These are phyloP conservation scores for Coleophoma eucalyptorum DNA, from an alignment of 2,329 filamentous ascomycete species.

Conservation along the genomic window DNA sequence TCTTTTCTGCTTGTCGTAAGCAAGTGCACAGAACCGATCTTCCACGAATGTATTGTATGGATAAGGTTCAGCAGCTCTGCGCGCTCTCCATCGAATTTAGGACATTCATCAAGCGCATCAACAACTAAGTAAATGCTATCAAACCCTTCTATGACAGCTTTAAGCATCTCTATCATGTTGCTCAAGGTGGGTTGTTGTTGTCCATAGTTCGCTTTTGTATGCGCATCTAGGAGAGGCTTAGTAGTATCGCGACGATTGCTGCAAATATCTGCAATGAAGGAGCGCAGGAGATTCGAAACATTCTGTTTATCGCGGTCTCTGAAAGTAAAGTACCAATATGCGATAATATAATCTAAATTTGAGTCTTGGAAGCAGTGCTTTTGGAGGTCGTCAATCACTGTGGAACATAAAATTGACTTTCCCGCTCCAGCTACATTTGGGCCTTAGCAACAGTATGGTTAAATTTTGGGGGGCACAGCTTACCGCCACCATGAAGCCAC, in stretches of 20 bases:
- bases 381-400: conserved; percentile 7
- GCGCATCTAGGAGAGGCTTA: background rate
- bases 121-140: conserved; percentile 8
- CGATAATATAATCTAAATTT: background rate
- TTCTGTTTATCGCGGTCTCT: conserved; percentile 4
- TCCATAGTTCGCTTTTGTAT: conserved; percentile 3
- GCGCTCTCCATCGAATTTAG: conserved; percentile 1
- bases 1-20: conserved; percentile 1
- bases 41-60: background rate
- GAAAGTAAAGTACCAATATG: conserved; percentile 13
- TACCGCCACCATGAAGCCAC: conserved; percentile 11
- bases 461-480: background rate
- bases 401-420: conserved; percentile 12
- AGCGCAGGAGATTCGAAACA: conserved; percentile 6
- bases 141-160: conserved; percentile 2
- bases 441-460: background rate
- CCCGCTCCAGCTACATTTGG: conserved; percentile 4
- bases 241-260: conserved; percentile 7
- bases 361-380: background rate
- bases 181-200: conserved; percentile 4
- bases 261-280: conserved; percentile 6
- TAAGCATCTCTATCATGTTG: conserved; percentile 4
- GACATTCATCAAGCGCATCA: conserved; percentile 15
- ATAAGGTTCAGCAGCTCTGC: conserved; percentile 2
- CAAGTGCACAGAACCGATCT: background rate